Base-by-base conservation (phyloP, 2,329 filamentous ascomycete genomes). In the Pseudocercospora macadamiae region DNA sequence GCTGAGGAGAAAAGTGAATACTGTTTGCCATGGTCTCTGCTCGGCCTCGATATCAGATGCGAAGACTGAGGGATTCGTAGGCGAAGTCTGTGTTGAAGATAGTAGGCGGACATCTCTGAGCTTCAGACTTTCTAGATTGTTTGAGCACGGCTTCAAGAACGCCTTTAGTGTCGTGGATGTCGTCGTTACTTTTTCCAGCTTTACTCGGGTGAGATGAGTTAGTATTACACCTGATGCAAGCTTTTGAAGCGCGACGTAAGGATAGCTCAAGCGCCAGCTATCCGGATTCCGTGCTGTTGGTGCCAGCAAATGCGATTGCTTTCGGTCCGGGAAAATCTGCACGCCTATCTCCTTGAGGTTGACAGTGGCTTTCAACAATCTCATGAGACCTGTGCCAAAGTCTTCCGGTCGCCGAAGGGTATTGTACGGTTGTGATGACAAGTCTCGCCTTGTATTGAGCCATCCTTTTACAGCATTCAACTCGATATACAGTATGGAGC, bases 151-250 rank as follows among this genome's bases (percentile, higher is more conserved):
- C 5, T 18, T 21, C 3, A 71, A 60, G 28, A 71, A 64, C 5
- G 55, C 49, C 21, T 63, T 49, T 14, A 72, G 59, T 0, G 52
- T 64, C 2, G 37, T 7, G 6, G 68, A 55, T 7, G 63, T 63
- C 3, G 68, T 64, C n/a, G 61, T 65, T 34, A 71, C 47, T 51
- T 68, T 70, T 42, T 72, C 70, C 0, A 72, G 63, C 45, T 72
- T 72, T 26, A 72, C 23, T 1, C 70, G 64, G 4, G 63, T 67
- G 23, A 71, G 62, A 16, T 64, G 37, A 5, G 45, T 37, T 4
- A 72, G 52, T 2, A 57, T 30, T 4, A 62, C 58, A 4, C 51
- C 37, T 1, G 34, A 21, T 21, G 61, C 52, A 3, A 71, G 52
- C 7, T 57, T 61, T 9, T 57, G 39, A 9, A 70, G 39, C 10